Evolutionary conservation across 1,139 yeast species (phyloP), one percentile per base, ranked within the genome.

Genomic region (Hyphopichia fennica): DNA sequence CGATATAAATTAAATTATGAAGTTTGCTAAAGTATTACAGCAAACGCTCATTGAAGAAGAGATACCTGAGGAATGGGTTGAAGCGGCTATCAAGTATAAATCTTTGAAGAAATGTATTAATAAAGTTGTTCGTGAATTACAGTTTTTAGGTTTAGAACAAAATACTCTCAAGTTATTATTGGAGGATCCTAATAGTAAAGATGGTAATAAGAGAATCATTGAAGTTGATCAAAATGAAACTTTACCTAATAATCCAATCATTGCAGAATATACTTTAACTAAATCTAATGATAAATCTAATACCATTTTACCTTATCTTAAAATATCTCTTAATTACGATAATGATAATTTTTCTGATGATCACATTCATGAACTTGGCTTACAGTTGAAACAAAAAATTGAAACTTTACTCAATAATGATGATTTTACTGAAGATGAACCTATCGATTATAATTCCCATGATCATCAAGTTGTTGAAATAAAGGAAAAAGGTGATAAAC

Each of bases 1-100:
- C n/a, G n/a, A n/a, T n/a, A n/a, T n/a, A n/a, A n/a, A n/a, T n/a
- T n/a, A n/a, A n/a, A n/a, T n/a, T n/a, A 82, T 83, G 93, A 85
- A 85, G 72, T 85, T 85, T 59, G 91, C 88, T 7, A 85, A 85
- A 58, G 75, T 79, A 5, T 77, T 84, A 46, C 84, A 85, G 55
- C 81, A 82, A 51, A 75, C 82, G 2, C 69, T 85, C 23, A 70
- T 69, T 28, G 82, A 78, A 44, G 85, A 81, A 37, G 75, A 77
- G 5, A 69, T 85, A 29, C 93, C 93, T 3, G 74, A 70, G 33
- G 84, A 81, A 33, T 85, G 93, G 93, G 67, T 79, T 0, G 77
- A 73, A 30, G 78, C 81, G 4, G 88, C 90, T 18, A 84, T 85
- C 41, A 86, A 84, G 52, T 85, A 85, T 59, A 85, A 85, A 54